Evolutionary conservation across 2,329 filamentous ascomycete genomes (phyloP).

Genomic region (Aspergillus versicolor): DNA sequence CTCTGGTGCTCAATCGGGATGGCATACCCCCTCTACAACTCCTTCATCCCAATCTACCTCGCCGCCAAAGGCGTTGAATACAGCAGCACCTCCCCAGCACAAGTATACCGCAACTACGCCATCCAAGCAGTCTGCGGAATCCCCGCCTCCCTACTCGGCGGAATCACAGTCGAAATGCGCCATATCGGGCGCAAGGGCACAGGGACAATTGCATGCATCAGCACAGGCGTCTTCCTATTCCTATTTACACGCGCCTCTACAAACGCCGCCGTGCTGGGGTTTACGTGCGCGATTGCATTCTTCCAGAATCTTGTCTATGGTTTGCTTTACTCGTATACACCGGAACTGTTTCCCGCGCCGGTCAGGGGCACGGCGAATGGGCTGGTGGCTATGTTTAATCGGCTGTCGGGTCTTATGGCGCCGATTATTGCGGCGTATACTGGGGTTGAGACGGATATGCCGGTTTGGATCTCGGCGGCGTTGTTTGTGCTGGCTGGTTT

Average conservation of each 20-base stretch:
- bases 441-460: slow-evolving; percentile 35
- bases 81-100: slow-evolving; percentile 53
- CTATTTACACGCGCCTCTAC: slow-evolving; percentile 63
- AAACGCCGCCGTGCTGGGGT: slow-evolving; percentile 54
- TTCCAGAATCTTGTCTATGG: slow-evolving; percentile 52
- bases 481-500: slow-evolving; percentile 42
- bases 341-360: slow-evolving; percentile 54
- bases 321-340: slow-evolving; percentile 56
- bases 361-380: slow-evolving; percentile 53
- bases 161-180: neutral
- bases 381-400: slow-evolving; percentile 39
- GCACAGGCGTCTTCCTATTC: slow-evolving; percentile 53
- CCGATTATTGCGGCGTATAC: slow-evolving; percentile 45
- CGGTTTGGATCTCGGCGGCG: slow-evolving; percentile 42
- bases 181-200: neutral
- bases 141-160: slow-evolving; percentile 61
- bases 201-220: neutral
- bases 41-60: slow-evolving; percentile 68
- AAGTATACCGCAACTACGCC: slow-evolving; percentile 71
- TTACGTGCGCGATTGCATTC: neutral
- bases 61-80: slow-evolving; percentile 58
- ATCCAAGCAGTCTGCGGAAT: slow-evolving; percentile 67
- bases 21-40: slow-evolving; percentile 69
- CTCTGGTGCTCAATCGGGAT: slow-evolving; percentile 42
- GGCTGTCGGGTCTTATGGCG: slow-evolving; percentile 41